These are phyloP conservation scores for Fusarium sambucinum DNA, from an alignment of 2,329 filamentous ascomycete species.

Conservation along the genomic window DNA sequence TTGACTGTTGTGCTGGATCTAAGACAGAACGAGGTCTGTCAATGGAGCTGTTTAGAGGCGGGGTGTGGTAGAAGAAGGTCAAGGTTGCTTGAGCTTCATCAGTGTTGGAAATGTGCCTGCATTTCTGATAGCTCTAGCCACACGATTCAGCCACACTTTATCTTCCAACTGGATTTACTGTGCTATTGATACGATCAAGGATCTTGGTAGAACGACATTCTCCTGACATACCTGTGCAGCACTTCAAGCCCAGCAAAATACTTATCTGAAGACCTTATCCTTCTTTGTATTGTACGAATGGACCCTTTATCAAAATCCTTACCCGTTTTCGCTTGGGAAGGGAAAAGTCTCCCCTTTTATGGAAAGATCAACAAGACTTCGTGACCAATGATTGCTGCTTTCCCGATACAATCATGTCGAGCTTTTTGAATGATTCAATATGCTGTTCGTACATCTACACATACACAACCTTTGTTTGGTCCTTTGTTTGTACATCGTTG, in stretches of 20 bases:
- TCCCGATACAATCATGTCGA: background rate
- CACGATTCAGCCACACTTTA: conserved; percentile 27
- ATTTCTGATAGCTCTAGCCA: conserved; percentile 30
- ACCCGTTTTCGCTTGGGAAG: background rate
- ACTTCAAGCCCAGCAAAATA: background rate
- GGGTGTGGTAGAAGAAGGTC: conserved; percentile 26
- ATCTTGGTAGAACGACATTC: background rate
- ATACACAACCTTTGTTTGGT: conserved; percentile 38
- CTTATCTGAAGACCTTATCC: background rate
- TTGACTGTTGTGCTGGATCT: background rate
- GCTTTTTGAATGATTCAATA: conserved; percentile 20
- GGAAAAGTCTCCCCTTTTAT: background rate
- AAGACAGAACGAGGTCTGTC: background rate
- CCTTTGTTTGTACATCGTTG: conserved; percentile 32
- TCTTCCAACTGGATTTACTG: background rate
- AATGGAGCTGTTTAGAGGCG: conserved; percentile 18
- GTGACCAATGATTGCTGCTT: background rate
- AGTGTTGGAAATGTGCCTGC: conserved; percentile 5
- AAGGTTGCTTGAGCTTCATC: conserved; percentile 28
- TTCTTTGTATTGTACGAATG: background rate
- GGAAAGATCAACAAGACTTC: background rate
- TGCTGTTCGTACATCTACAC: conserved; percentile 46
- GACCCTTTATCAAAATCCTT: background rate
- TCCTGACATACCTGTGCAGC: background rate
- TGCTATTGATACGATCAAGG: background rate